phyloP scores from a whole-genome alignment of 2,329 filamentous ascomycete genomes.

The Botrytis paeoniae region DNA sequence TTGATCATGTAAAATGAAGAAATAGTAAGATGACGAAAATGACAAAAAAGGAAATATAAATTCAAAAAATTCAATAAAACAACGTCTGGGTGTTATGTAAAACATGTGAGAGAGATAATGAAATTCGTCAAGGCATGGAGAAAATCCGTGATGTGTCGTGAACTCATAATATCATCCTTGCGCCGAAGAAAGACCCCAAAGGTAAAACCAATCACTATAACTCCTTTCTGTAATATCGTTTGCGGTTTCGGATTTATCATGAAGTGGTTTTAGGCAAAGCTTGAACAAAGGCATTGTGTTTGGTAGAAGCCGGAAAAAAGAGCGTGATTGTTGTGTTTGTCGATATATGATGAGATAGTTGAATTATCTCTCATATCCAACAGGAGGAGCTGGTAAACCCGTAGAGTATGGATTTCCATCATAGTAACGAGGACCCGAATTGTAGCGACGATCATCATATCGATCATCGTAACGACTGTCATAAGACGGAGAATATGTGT shows the following conservation, averaged over 20 bases:
- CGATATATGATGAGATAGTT: background rate
- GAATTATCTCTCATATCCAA: slow-evolving; percentile 32
- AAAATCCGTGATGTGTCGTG: slow-evolving; percentile 18
- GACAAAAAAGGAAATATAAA: background rate
- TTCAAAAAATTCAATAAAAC: background rate
- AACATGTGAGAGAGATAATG: background rate
- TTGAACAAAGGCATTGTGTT: slow-evolving; percentile 16
- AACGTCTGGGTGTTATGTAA: slow-evolving; percentile 1
- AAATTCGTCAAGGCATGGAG: slow-evolving; percentile 20
- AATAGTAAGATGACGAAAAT: background rate
- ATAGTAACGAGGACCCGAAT: slow-evolving; percentile 42
- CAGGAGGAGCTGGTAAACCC: slow-evolving; percentile 37
- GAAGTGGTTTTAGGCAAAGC: slow-evolving; percentile 11
- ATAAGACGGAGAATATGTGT: slow-evolving; percentile 13
- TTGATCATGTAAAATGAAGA: slow-evolving; percentile 8
- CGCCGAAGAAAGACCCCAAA: slow-evolving; percentile 20
- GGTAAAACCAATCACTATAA: slow-evolving; percentile 1
- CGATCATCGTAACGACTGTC: slow-evolving; percentile 23
- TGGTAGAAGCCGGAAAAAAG: background rate
- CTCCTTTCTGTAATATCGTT: background rate
- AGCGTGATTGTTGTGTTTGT: background rate
- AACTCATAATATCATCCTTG: slow-evolving; percentile 17
- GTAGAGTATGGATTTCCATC: slow-evolving; percentile 47
- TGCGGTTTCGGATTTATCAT: background rate
- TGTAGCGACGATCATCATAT: slow-evolving; percentile 34